These are phyloP conservation scores for Hypoxylon rubiginosum DNA, from an alignment of 2,329 filamentous ascomycete genomes.

Conservation along the genomic window DNA sequence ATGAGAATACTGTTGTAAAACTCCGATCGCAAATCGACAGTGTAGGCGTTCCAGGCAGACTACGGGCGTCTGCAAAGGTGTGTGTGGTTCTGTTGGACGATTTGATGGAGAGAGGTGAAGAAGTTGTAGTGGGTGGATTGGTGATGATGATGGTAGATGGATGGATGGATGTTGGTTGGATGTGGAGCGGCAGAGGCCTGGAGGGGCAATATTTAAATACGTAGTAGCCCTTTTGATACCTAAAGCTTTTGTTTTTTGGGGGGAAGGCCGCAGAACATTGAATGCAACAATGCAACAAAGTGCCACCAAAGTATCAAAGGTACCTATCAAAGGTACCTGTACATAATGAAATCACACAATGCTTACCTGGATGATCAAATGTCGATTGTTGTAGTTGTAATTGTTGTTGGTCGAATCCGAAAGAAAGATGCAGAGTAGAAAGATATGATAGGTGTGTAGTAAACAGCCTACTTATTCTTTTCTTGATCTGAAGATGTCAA, in stretches of 20 bases:
- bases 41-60: slow-evolving; percentile 13
- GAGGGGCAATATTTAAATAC: slow-evolving; percentile 16
- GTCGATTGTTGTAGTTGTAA: too few relatives aligned
- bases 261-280: too few relatives aligned
- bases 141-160: slow-evolving; percentile 8
- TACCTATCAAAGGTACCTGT: too few relatives aligned
- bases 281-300: too few relatives aligned
- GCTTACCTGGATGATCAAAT: neutral
- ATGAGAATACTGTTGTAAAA: slow-evolving; percentile 24
- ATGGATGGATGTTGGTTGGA: slow-evolving; percentile 12
- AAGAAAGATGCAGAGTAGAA: too few relatives aligned
- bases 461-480: too few relatives aligned
- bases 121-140: slow-evolving; percentile 12
- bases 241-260: too few relatives aligned
- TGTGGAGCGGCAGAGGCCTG: slow-evolving; percentile 8
- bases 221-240: too few relatives aligned
- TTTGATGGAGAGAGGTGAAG: slow-evolving; percentile 1
- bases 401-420: too few relatives aligned
- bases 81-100: neutral
- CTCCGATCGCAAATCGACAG: slow-evolving; percentile 13
- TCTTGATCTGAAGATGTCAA: too few relatives aligned
- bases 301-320: too few relatives aligned
- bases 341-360: neutral
- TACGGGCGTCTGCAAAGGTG: neutral
- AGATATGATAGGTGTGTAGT: too few relatives aligned